Evolutionary conservation across 495 filamentous ascomycete species (phyloP), one percentile per base, ranked within the genome.

Genomic region (Penicillium bialowiezense): DNA sequence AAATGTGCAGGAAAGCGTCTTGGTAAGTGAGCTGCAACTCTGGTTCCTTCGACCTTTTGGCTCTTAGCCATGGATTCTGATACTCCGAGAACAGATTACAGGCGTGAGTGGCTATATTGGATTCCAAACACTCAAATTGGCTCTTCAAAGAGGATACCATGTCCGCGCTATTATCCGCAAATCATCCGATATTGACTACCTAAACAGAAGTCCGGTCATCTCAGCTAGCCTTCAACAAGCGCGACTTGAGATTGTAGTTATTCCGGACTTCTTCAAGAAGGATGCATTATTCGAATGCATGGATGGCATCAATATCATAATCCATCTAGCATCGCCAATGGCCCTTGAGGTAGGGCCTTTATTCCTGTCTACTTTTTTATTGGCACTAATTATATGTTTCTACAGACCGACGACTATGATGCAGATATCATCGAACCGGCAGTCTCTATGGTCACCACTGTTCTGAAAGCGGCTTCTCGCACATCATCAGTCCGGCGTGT

Each of bases 401-500:
- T 5, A 23, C 20, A 63, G 59, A 43, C 50, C 20, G 41, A 54
- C 15, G 44, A 57, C 34, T 57, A 47, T 40, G 39, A 49, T 17
- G 32, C 14, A 6, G 54, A 26, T 8, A 59, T 72, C 40, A 62
- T 77, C 43, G 31, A 58, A 13, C 73, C 74, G 14, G 70, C 74
- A 10, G 39, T 76, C 6, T 54, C 67, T 13, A 61, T 64, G 26
- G 69, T 70, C n/a, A 59, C 62, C 18, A 60, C 56, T 20, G 59
- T 78, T n/a, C 58, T 80, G 34, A 58, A 72, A 41, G 64, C 74
- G 9, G 75, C 76, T 14, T 10, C 15, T n/a, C 59, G 63, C 14
- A 37, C 50, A 2, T 38, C 58, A 6, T 61, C 65, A 5, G 55
- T 77, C n/a, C 59, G 70, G 32, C 58, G 74, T 2, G 61, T 79